phyloP scores from a whole-genome alignment of 1,284 basidiomycete species.

The Sporisorium exsertum region DNA sequence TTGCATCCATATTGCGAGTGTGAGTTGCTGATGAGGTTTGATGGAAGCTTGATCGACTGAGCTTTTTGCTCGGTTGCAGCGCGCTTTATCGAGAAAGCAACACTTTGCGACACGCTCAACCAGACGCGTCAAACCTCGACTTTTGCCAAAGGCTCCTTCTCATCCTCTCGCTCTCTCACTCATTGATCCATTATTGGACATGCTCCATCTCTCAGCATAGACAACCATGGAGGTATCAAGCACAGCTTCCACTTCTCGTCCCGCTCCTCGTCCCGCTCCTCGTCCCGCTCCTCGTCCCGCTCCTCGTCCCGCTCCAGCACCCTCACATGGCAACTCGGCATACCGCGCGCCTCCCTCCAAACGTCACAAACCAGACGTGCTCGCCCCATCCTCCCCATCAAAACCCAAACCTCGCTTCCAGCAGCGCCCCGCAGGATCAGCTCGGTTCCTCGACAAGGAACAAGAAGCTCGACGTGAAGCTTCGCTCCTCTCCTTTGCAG shows the following conservation, averaged over 20 bases:
- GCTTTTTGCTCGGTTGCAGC: constrained; percentile 7
- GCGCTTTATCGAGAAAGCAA: constrained; percentile 12
- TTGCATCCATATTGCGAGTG: constrained; percentile 7
- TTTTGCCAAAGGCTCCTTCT: constrained; percentile 3
- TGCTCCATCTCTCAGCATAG: background rate
- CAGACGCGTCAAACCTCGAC: constrained; percentile 1
- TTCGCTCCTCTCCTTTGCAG: constrained; percentile 30
- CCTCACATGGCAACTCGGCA: background rate
- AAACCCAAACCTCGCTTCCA: constrained; percentile 10
- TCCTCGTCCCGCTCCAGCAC: background rate
- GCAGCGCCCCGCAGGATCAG: constrained; percentile 1
- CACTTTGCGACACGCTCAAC: constrained; percentile 15
- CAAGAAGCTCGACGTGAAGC: constrained; percentile 26
- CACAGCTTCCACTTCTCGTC: constrained; percentile 22
- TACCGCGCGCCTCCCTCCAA: constrained; percentile 3
- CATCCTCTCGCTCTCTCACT: background rate
- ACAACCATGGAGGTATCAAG: constrained; percentile 28
- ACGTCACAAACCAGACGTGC: constrained; percentile 15
- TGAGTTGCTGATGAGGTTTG: background rate
- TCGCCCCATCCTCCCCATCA: constrained; percentile 32
- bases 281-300: constrained; percentile 13
- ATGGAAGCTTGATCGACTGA: background rate
- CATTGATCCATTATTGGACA: background rate
- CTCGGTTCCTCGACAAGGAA: constrained; percentile 9
- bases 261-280: background rate